Conservation (phyloP, 176 grass and related monocot genomes). For the Phragmites australis region DNA sequence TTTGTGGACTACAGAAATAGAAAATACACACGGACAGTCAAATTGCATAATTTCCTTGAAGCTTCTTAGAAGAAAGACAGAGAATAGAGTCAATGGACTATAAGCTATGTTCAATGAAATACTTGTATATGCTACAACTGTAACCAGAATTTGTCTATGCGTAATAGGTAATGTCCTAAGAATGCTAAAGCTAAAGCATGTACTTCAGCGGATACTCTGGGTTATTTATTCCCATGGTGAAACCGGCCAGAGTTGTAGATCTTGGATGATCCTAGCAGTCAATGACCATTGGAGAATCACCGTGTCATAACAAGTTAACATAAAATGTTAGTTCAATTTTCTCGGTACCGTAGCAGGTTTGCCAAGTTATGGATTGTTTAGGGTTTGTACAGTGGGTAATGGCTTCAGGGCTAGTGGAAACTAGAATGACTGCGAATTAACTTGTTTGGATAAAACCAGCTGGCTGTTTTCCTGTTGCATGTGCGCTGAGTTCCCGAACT, state of each 20-base stretch:
- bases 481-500: background rate
- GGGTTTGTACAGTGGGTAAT: background rate
- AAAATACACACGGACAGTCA: background rate
- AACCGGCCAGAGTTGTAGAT: background rate
- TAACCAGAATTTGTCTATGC: background rate
- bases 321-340: background rate
- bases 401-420: background rate
- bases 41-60: slow-evolving; percentile 1
- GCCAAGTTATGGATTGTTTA: background rate
- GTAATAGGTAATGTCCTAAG: background rate
- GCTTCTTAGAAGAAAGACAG: background rate
- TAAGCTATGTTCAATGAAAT: background rate
- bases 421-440: background rate
- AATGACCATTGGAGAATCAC: background rate
- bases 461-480: slow-evolving; percentile 16
- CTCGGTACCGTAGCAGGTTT: background rate
- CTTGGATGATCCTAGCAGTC: background rate
- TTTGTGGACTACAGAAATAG: background rate
- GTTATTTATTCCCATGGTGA: slow-evolving; percentile 3
- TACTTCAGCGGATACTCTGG: background rate
- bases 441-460: slow-evolving; percentile 15
- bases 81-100: background rate
- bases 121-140: slow-evolving; percentile 12
- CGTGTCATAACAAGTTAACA: background rate
- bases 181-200: slow-evolving; percentile 6